Evolutionary conservation across 768 basidiomycete species (phyloP).

Genomic region (Heimioporus sp.): DNA sequence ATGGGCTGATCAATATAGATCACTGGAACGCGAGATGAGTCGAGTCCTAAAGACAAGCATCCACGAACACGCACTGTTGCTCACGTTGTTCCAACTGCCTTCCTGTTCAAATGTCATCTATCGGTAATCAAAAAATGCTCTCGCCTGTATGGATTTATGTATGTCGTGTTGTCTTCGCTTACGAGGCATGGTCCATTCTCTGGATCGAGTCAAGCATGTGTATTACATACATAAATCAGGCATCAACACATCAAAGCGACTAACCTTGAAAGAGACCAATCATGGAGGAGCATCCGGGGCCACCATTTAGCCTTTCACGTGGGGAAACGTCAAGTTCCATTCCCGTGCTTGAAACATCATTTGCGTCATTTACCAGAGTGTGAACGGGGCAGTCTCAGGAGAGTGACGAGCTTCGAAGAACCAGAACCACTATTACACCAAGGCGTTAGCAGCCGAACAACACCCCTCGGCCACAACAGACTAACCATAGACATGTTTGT

Average conservation of each 20-base stretch:
- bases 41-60: not conserved
- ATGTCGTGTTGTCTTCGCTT: conserved; percentile 52
- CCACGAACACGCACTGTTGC: conserved; percentile 48
- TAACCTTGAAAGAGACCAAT: conserved; percentile 65
- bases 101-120: not conserved
- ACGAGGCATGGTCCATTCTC: conserved; percentile 67
- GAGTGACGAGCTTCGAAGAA: conserved; percentile 64
- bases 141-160: conserved; percentile 60
- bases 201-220: conserved; percentile 12
- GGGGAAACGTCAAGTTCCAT: conserved; percentile 2
- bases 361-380: conserved; percentile 47
- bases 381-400: conserved; percentile 63
- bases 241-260: not conserved
- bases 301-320: conserved; percentile 50
- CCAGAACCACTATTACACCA: conserved; percentile 60
- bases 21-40: conserved; percentile 36
- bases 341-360: not conserved
- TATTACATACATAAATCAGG: no score
- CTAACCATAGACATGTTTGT: conserved; percentile 57
- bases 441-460: conserved; percentile 1
- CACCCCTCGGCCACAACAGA: not conserved
- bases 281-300: conserved; percentile 62
- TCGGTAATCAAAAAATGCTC: not conserved
- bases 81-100: conserved; percentile 63
- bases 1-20: conserved; percentile 73